Evolutionary conservation across 2,329 filamentous ascomycete genomes (phyloP).

Genomic region (Aspergillus neoniger): DNA sequence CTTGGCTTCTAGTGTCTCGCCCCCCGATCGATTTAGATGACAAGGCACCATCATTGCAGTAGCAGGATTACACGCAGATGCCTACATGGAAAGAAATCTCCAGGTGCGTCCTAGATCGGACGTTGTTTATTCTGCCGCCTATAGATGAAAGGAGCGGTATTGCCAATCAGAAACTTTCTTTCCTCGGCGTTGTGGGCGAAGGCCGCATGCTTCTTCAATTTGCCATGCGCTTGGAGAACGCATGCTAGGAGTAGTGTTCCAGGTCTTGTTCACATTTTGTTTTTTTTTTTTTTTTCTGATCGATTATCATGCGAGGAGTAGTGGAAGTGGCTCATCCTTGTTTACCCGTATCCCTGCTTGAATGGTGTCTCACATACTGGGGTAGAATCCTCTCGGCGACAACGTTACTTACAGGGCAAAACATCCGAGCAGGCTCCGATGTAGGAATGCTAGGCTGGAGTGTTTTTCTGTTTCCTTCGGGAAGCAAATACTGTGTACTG

Average conservation of each 20-base stretch:
- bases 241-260: background rate
- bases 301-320: slow-evolving; percentile 8
- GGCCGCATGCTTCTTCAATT: slow-evolving; percentile 6
- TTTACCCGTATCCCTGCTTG: slow-evolving; percentile 10
- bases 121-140: background rate
- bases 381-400: slow-evolving; percentile 8
- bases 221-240: background rate
- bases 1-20: background rate
- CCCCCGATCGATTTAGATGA: background rate
- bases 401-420: slow-evolving; percentile 3
- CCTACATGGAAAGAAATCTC: background rate
- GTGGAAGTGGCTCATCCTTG: slow-evolving; percentile 1
- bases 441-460: slow-evolving; percentile 5
- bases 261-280: background rate
- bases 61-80: background rate
- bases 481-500: background rate
- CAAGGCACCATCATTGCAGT: background rate
- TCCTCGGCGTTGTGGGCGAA: background rate
- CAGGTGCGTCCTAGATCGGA: background rate
- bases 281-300: background rate
- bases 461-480: background rate
- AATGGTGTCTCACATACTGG: slow-evolving; percentile 12
- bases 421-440: slow-evolving; percentile 7
- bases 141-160: background rate
- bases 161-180: slow-evolving; percentile 4